Conservation (phyloP, 2,329 filamentous ascomycete species). For the Dothistroma septosporum region DNA sequence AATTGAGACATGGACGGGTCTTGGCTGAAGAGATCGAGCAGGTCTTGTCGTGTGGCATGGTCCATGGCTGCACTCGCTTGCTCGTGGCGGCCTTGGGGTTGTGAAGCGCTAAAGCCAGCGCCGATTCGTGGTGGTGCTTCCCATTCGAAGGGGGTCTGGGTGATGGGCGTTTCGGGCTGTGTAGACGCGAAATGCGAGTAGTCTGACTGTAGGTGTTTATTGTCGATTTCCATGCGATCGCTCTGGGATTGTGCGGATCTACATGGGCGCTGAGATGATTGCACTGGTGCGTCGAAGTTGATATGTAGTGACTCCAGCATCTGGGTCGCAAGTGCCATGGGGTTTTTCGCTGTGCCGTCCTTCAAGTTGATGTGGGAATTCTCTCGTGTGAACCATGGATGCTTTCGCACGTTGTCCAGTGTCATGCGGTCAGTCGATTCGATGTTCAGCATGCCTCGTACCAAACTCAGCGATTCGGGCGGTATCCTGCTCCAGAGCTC, state of each 20-base stretch:
- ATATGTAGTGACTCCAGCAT: slow-evolving; percentile 92
- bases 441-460: slow-evolving; percentile 89
- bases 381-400: slow-evolving; percentile 87
- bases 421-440: slow-evolving; percentile 71
- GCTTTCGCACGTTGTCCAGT: slow-evolving; percentile 79
- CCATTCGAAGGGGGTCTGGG: slow-evolving; percentile 76
- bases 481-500: slow-evolving; percentile 81
- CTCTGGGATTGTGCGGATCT: slow-evolving; percentile 12
- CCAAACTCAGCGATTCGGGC: slow-evolving; percentile 67
- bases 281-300: slow-evolving; percentile 70
- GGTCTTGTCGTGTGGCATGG: slow-evolving; percentile 22
- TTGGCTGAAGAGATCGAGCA: slow-evolving; percentile 66
- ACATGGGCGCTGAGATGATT: slow-evolving; percentile 45
- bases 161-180: slow-evolving; percentile 74
- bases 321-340: slow-evolving; percentile 80
- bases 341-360: slow-evolving; percentile 67
- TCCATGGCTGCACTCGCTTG: slow-evolving; percentile 26
- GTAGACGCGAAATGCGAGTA: slow-evolving; percentile 64
- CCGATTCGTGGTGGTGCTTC: slow-evolving; percentile 65
- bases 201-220: slow-evolving; percentile 33
- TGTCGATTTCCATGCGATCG: slow-evolving; percentile 66
- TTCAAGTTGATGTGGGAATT: slow-evolving; percentile 73
- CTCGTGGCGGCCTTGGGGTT: slow-evolving; percentile 27
- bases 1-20: slow-evolving; percentile 85
- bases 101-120: slow-evolving; percentile 44